These are phyloP conservation scores for Saccharomyces hybrid DNA, from an alignment of 1,139 yeast species.

Conservation along the genomic window DNA sequence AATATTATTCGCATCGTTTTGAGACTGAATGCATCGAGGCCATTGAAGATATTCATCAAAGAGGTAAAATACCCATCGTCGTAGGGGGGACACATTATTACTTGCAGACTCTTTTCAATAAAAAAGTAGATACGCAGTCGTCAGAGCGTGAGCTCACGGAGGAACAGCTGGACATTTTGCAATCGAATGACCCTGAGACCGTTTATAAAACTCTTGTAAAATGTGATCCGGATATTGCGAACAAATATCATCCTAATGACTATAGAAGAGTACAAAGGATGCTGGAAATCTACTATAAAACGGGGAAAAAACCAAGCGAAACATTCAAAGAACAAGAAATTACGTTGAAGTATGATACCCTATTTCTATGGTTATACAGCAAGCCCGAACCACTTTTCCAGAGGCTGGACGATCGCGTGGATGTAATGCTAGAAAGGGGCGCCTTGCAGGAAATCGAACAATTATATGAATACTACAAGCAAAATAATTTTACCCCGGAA, in stretches of 20 bases:
- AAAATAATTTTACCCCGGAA: constrained; percentile 22
- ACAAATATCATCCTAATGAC: constrained; percentile 89
- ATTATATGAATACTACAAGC: constrained; percentile 41
- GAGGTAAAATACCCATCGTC: constrained; percentile 75
- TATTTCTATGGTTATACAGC: constrained; percentile 80
- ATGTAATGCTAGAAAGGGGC: constrained; percentile 64
- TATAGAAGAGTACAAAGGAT: constrained; percentile 70
- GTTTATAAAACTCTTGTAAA: constrained; percentile 43
- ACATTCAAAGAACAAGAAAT: constrained; percentile 58
- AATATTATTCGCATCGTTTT: constrained; percentile 77
- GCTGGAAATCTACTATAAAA: constrained; percentile 64
- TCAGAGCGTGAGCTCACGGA: constrained; percentile 27
- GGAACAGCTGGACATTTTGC: constrained; percentile 42
- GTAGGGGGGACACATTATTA: constrained; percentile 98
- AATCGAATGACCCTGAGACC: constrained; percentile 47
- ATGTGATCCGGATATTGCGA: constrained; percentile 66
- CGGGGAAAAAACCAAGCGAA: constrained; percentile 64
- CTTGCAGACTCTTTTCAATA: constrained; percentile 62
- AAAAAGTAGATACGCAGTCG: constrained; percentile 19
- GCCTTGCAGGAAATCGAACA: constrained; percentile 63
- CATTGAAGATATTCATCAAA: constrained; percentile 53
- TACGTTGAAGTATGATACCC: constrained; percentile 53
- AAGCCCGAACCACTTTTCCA: constrained; percentile 51
- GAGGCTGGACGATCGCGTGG: constrained; percentile 73
- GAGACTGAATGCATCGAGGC: constrained; percentile 54